phyloP scores from a whole-genome alignment of 2,329 filamentous ascomycete genomes.

The Colletotrichum falcatum region DNA sequence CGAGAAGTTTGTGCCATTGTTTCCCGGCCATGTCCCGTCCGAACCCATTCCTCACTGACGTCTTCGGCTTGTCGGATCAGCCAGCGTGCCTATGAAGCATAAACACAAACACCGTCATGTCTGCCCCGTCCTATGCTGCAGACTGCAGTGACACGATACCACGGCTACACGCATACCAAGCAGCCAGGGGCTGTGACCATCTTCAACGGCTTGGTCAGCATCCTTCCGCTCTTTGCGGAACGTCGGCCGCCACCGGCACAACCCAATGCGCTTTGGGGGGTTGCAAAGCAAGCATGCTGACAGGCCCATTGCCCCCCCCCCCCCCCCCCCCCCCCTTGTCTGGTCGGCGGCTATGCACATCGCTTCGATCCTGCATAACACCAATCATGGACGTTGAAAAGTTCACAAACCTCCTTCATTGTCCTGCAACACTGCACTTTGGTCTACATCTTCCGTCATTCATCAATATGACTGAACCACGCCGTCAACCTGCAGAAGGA shows the following conservation, averaged over 20 bases:
- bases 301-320: conserved; percentile 33
- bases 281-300: conserved; percentile 20
- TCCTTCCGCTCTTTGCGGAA: conserved; percentile 21
- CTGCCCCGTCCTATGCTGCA: not conserved
- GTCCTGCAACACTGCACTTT: not conserved
- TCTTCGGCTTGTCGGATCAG: conserved; percentile 14
- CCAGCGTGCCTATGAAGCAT: conserved; percentile 3
- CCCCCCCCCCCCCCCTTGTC: conserved; percentile 33
- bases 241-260: conserved; percentile 25
- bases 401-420: conserved; percentile 25
- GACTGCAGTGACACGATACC: conserved; percentile 5
- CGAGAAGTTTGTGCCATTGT: conserved; percentile 12
- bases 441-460: not conserved
- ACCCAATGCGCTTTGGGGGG: conserved; percentile 7
- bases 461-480: not conserved
- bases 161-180: conserved; percentile 4
- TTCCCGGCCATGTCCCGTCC: not conserved
- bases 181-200: conserved; percentile 9
- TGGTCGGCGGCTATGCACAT: conserved; percentile 41
- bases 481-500: conserved; percentile 12
- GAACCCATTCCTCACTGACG: not conserved
- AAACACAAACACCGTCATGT: conserved; percentile 1
- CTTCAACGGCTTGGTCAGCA: conserved; percentile 20
- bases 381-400: conserved; percentile 20
- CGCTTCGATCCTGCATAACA: conserved; percentile 38